phyloP scores from a whole-genome alignment of 352 stramenopile species.

The Chrysophaeum taylorii region DNA sequence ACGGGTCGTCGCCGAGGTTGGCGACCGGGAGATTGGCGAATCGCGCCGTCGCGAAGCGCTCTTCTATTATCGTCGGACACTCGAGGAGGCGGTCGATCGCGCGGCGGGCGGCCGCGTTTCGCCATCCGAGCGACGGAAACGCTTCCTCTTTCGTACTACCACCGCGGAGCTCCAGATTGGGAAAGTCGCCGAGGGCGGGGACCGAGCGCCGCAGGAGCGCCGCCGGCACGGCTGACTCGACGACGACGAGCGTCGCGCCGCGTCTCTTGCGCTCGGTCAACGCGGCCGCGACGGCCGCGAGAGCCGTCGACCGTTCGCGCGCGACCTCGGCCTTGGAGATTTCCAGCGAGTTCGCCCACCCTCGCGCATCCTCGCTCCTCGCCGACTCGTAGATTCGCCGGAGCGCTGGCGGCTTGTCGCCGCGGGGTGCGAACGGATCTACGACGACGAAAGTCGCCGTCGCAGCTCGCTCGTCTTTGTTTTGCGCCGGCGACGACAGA shows the following conservation, averaged over 20 bases:
- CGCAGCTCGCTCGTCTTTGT: not conserved
- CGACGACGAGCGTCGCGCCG: constrained; percentile 74
- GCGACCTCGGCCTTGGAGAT: constrained; percentile 55
- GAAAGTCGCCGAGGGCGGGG: constrained; percentile 75
- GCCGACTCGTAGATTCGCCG: constrained; percentile 26
- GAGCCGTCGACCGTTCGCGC: constrained; percentile 53
- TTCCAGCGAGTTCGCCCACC: constrained; percentile 29
- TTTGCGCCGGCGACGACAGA: not conserved
- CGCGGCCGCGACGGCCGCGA: constrained; percentile 65
- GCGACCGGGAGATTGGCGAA: constrained; percentile 84
- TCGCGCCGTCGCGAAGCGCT: constrained; percentile 45
- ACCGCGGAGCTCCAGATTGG: constrained; percentile 74
- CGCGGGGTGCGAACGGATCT: constrained; percentile 12
- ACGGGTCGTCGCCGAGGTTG: constrained; percentile 80
- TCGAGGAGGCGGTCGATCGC: constrained; percentile 60
- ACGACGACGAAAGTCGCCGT: not conserved
- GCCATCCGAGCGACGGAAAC: constrained; percentile 85
- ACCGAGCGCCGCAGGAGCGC: constrained; percentile 44
- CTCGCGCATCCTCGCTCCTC: constrained; percentile 43
- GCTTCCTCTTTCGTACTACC: constrained; percentile 63
- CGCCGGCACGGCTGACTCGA: constrained; percentile 40
- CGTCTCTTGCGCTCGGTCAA: constrained; percentile 71
- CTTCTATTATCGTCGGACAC: constrained; percentile 73
- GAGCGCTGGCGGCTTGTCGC: constrained; percentile 26
- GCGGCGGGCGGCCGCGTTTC: constrained; percentile 61